These are phyloP conservation scores for Lodderomyces oxycetoniae DNA, from an alignment of 1,139 yeast genomes.

Conservation along the genomic window DNA sequence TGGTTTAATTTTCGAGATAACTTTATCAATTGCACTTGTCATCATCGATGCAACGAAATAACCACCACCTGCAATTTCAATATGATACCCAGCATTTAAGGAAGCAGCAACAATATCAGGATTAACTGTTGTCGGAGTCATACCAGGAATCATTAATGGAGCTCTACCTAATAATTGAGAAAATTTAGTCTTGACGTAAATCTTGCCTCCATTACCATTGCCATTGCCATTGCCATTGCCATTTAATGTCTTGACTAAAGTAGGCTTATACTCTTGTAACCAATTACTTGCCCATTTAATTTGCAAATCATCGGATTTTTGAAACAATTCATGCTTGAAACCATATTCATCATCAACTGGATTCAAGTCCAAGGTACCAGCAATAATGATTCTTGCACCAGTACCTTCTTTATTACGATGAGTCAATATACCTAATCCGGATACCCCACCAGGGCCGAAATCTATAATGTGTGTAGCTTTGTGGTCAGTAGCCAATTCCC, in stretches of 20 bases:
- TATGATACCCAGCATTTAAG: constrained; percentile 92
- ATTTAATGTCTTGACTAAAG: constrained; percentile 62
- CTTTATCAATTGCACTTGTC: constrained; percentile 70
- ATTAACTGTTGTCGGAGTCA: constrained; percentile 97
- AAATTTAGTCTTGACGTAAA: constrained; percentile 89
- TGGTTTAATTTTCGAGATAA: constrained; percentile 61
- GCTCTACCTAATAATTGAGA: constrained; percentile 90
- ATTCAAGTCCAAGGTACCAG: constrained; percentile 75
- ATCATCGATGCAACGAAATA: constrained; percentile 71
- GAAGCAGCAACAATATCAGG: constrained; percentile 93
- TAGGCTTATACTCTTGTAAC: constrained; percentile 86
- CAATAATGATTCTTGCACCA: constrained; percentile 90
- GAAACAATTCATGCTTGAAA: constrained; percentile 91
- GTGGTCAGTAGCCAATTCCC: constrained; percentile 80
- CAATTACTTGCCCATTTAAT: constrained; percentile 87
- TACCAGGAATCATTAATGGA: constrained; percentile 97
- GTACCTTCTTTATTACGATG: constrained; percentile 98
- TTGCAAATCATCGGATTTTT: constrained; percentile 49
- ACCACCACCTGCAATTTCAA: constrained; percentile 99
- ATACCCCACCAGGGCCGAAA: constrained; percentile 98
- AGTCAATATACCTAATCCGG: constrained; percentile 93
- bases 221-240: no score
- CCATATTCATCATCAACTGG: constrained; percentile 78
- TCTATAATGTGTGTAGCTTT: constrained; percentile 84
- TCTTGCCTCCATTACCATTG: no score